These are phyloP conservation scores for Cercospora berteroae DNA, from an alignment of 2,329 filamentous ascomycete species.

Conservation along the genomic window DNA sequence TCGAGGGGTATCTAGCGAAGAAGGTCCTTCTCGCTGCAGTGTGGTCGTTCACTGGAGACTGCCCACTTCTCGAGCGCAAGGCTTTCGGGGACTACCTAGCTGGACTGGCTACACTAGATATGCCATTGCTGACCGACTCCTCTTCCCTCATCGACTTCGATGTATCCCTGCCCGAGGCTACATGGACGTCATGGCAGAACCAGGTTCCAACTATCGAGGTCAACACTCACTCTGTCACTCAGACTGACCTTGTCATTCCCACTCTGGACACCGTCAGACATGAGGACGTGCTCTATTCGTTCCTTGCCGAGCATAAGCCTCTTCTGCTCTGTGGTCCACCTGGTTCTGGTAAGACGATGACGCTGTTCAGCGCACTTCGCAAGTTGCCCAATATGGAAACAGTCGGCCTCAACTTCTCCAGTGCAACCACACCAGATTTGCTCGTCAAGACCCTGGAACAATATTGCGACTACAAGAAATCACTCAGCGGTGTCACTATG, in stretches of 20 bases:
- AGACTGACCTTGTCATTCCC: constrained; percentile 97
- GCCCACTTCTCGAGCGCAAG: constrained; percentile 83
- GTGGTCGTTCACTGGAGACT: constrained; percentile 95
- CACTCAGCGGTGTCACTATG: constrained; percentile 89
- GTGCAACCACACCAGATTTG: constrained; percentile 93
- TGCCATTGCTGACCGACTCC: constrained; percentile 69
- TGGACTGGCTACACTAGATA: constrained; percentile 79
- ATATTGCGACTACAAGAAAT: constrained; percentile 99
- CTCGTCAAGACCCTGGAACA: constrained; percentile 99
- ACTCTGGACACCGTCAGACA: constrained; percentile 96
- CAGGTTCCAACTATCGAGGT: constrained; percentile 93
- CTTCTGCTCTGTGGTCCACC: constrained; percentile 93
- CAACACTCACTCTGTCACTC: constrained; percentile 95
- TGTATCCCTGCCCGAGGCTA: constrained; percentile 77
- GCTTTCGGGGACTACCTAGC: constrained; percentile 81
- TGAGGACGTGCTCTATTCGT: constrained; percentile 98
- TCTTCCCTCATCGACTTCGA: constrained; percentile 95
- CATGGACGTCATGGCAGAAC: constrained; percentile 92
- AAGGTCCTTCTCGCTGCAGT: constrained; percentile 89
- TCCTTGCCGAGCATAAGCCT: constrained; percentile 98
- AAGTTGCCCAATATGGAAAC: constrained; percentile 99
- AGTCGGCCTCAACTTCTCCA: constrained; percentile 98
- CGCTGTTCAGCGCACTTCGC: constrained; percentile 91
- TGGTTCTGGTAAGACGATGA: constrained; percentile 99
- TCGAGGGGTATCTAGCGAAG: constrained; percentile 87